These are phyloP conservation scores for Candida tibetensis DNA, from an alignment of 805 yeast genomes.

Conservation along the genomic window DNA sequence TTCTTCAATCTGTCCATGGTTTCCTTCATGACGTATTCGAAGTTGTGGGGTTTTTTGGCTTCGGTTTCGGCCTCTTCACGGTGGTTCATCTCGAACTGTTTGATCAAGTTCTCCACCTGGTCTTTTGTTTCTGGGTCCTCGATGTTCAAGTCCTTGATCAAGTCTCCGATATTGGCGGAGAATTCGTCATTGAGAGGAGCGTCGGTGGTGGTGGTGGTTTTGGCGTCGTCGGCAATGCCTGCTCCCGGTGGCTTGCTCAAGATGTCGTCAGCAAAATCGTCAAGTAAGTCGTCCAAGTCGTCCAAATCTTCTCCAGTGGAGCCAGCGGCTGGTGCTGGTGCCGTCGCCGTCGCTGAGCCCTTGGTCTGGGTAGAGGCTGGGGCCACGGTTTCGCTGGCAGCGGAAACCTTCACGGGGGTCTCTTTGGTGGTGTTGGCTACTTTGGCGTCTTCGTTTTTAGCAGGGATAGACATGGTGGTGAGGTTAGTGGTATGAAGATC, in stretches of 20 bases:
- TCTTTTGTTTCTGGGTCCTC: slow-evolving; percentile 52
- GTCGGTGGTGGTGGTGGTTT: slow-evolving; percentile 9
- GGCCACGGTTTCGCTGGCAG: not conserved
- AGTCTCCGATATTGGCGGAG: slow-evolving; percentile 36
- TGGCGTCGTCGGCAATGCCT: slow-evolving; percentile 14
- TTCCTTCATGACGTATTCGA: slow-evolving; percentile 73
- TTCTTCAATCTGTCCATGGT: slow-evolving; percentile 79
- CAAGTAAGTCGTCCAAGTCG: slow-evolving; percentile 80
- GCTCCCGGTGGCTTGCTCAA: slow-evolving; percentile 61
- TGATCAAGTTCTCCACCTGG: slow-evolving; percentile 49
- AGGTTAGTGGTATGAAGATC: too few species aligned
- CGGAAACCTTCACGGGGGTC: too few species aligned
- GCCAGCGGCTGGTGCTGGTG: not conserved
- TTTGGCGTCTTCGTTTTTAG: too few species aligned
- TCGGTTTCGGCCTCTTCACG: slow-evolving; percentile 26
- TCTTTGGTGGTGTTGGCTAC: too few species aligned
- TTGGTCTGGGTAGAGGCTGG: too few species aligned
- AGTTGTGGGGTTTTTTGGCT: slow-evolving; percentile 37
- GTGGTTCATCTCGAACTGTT: slow-evolving; percentile 38
- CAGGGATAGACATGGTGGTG: too few species aligned
- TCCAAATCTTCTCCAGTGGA: slow-evolving; percentile 51
- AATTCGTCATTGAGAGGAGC: slow-evolving; percentile 32
- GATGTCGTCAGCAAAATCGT: slow-evolving; percentile 76
- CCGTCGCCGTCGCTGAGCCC: not conserved
- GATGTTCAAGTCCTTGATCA: slow-evolving; percentile 46